Conservation (phyloP, 2,329 filamentous ascomycete species). For the Colletotrichum zoysiae region DNA sequence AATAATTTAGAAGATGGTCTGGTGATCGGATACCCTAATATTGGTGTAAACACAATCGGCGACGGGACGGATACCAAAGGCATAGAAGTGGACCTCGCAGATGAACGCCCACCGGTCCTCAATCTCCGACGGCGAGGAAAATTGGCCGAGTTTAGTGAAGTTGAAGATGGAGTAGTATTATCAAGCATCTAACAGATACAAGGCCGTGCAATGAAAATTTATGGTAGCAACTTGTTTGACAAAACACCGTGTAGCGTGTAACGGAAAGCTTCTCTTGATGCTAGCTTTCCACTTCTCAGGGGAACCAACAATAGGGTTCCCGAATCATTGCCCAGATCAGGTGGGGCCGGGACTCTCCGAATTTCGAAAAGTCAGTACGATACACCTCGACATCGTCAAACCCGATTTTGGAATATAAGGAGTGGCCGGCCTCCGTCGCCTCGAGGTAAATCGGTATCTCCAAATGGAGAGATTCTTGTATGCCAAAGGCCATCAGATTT, state of each 20-base stretch:
- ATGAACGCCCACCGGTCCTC: neutral
- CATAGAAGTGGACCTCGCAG: neutral
- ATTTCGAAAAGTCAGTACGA: conserved; percentile 5
- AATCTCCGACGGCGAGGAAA: neutral
- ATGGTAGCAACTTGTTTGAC: neutral
- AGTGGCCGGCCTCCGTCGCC: conserved; percentile 48
- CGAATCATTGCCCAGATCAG: conserved; percentile 29
- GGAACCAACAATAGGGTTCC: conserved; percentile 14
- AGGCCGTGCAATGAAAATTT: neutral
- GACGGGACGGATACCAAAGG: conserved; percentile 6
- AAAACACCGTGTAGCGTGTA: no score
- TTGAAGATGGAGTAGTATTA: neutral
- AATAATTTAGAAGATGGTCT: conserved; percentile 59
- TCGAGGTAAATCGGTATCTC: conserved; percentile 53
- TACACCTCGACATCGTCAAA: conserved; percentile 48
- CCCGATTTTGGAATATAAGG: conserved; percentile 52
- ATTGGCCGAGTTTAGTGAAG: neutral
- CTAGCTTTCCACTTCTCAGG: neutral
- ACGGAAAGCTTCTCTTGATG: neutral
- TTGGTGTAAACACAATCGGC: conserved; percentile 53
- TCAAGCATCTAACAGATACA: neutral
- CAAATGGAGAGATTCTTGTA: conserved; percentile 51
- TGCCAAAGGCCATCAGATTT: conserved; percentile 52
- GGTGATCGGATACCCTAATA: conserved; percentile 59
- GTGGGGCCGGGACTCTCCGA: conserved; percentile 8